Evolutionary conservation across 2,329 filamentous ascomycete species (phyloP).

Genomic region (Akanthomyces lecanii): DNA sequence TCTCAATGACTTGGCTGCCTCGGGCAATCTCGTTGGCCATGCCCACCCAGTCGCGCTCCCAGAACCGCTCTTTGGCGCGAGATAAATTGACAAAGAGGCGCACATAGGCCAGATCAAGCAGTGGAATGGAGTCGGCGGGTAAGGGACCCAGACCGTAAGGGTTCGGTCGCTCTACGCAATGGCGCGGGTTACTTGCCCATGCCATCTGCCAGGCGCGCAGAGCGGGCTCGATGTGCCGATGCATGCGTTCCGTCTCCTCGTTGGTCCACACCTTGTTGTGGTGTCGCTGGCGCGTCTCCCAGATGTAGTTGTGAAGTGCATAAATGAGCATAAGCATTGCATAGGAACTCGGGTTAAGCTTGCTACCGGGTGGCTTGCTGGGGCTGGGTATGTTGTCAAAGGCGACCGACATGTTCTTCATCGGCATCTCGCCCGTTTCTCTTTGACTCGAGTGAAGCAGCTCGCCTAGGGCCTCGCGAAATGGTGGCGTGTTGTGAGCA

Average conservation of each 20-base stretch:
- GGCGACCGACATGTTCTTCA: conserved; percentile 32
- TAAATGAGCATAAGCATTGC: conserved; percentile 90
- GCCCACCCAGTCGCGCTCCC: conserved; percentile 88
- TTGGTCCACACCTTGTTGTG: conserved; percentile 85
- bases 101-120: conserved; percentile 88
- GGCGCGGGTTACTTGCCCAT: conserved; percentile 81
- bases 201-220: conserved; percentile 91
- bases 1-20: conserved; percentile 70
- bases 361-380: conserved; percentile 50
- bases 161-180: conserved; percentile 80
- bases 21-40: conserved; percentile 83
- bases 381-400: conserved; percentile 25
- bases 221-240: conserved; percentile 89
- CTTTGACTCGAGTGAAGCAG: conserved; percentile 72
- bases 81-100: conserved; percentile 91
- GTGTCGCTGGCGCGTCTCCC: conserved; percentile 91
- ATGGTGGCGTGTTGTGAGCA: conserved; percentile 68
- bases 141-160: conserved; percentile 77
- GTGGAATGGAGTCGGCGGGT: conserved; percentile 83
- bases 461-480: conserved; percentile 76
- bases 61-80: conserved; percentile 86
- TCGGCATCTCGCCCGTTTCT: conserved; percentile 43
- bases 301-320: conserved; percentile 95
- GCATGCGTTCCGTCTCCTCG: conserved; percentile 93
- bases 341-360: conserved; percentile 81